Conservation (phyloP, 345 rosid species). For the Microthlaspi erraticum region DNA sequence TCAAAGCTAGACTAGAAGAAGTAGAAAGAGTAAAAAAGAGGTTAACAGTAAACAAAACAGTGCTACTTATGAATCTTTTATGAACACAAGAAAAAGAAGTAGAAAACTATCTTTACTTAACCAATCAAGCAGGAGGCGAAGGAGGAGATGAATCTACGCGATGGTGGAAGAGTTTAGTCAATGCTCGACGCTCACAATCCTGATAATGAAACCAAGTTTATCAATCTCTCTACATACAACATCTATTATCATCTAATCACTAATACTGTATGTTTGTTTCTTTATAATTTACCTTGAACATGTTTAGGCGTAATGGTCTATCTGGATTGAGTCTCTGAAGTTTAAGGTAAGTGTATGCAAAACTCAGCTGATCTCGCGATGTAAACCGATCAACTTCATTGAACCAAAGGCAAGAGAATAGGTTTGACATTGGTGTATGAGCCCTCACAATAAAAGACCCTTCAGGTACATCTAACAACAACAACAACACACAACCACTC, state of each 20-base stretch:
- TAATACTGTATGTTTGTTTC: not conserved
- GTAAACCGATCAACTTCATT: conserved; percentile 93
- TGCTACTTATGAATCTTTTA: not conserved
- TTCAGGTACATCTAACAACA: conserved; percentile 89
- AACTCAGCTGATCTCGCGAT: conserved; percentile 91
- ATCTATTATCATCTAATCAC: no score
- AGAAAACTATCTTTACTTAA: conserved; percentile 42
- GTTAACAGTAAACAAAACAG: not conserved
- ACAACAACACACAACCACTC: conserved; percentile 37
- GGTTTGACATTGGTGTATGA: conserved; percentile 93
- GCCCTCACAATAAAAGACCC: conserved; percentile 91
- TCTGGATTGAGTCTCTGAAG: conserved; percentile 75
- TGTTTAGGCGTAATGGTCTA: conserved; percentile 67
- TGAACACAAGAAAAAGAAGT: not conserved
- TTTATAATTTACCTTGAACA: conserved; percentile 73
- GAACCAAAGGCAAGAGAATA: conserved; percentile 94
- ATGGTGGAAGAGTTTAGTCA: conserved; percentile 70
- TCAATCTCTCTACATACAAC: not conserved
- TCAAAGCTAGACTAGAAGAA: conserved; percentile 29
- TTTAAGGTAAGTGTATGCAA: conserved; percentile 89
- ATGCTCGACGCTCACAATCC: conserved; percentile 88
- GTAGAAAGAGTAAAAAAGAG: not conserved
- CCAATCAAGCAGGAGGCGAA: conserved; percentile 48
- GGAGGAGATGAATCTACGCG: conserved; percentile 48
- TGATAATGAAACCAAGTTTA: conserved; percentile 44